Evolutionary conservation across 2,329 filamentous ascomycete species (phyloP), one percentile per base, ranked within the genome.

Genomic region (Nemania bipapillata): DNA sequence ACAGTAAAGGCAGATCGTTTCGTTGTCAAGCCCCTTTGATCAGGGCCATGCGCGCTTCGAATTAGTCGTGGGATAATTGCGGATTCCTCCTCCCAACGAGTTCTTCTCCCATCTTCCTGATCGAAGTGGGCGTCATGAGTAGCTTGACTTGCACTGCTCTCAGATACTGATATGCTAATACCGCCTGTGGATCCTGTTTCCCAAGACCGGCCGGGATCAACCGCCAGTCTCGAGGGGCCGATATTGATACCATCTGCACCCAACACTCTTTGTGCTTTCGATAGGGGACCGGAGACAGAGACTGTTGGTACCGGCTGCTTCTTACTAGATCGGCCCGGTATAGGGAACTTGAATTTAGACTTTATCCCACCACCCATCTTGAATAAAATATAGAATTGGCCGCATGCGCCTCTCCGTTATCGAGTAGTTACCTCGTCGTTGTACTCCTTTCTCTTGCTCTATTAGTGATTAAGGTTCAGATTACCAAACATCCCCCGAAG

Each of bases 231-330:
- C 15, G 80, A 76, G 26, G 64, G 49, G 69, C 84, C 83, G 68
- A 82, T 78, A 71, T 78, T 83, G 73, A 85, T 78, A 5, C 82
- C 81, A 28, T 81, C 79, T 4, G 82, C 81, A 26, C 85, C 86
- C 45, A 87, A 75, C 17, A 87, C 81, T 72, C 82, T 84, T 71
- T 86, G 84, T 1, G 83, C 85, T 74, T 87, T 87, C 66, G 83
- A 85, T 72, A 84, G 78, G 2, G 82, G 80, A 40, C 79, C 78
- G n/a, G 78, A 75, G 8, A 77, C 73, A 17, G 74, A 74, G 32
- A 74, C 74, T 28, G 74, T 74, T 40, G 73, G 76, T 9, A 79
- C 68, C 42, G 74, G 57, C 40, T 79, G 78, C 75, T 79, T 78
- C 75, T 84, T 86, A 66, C 80, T 75, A 66, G 78, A 83, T 68